These are phyloP conservation scores for Tolypocladium guangdongense DNA, from an alignment of 2,329 filamentous ascomycete species.

Conservation along the genomic window DNA sequence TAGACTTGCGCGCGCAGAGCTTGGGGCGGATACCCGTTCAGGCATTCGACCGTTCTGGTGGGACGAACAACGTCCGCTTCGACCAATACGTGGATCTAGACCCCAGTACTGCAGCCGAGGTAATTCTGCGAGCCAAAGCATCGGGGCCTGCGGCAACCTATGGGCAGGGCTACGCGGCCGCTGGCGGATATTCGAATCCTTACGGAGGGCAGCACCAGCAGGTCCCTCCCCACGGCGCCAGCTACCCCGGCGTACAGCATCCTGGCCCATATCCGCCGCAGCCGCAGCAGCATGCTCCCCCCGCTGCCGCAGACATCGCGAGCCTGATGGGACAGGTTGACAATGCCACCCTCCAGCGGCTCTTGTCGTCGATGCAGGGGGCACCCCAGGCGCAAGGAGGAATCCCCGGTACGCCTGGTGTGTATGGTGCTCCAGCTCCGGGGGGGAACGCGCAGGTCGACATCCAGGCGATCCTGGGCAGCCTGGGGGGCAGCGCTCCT, in stretches of 20 bases:
- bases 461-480: slow-evolving; percentile 35
- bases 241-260: slow-evolving; percentile 14
- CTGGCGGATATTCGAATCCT: slow-evolving; percentile 16
- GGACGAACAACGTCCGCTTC: slow-evolving; percentile 66
- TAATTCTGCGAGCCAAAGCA: slow-evolving; percentile 62
- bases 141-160: slow-evolving; percentile 16
- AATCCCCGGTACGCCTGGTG: slow-evolving; percentile 1
- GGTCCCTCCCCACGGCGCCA: slow-evolving; percentile 4
- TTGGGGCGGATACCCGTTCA: slow-evolving; percentile 69
- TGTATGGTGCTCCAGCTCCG: slow-evolving; percentile 9
- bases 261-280: slow-evolving; percentile 21
- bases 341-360: slow-evolving; percentile 56
- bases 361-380: slow-evolving; percentile 48
- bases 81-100: slow-evolving; percentile 83
- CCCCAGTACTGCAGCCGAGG: slow-evolving; percentile 65
- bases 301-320: slow-evolving; percentile 41
- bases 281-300: slow-evolving; percentile 18
- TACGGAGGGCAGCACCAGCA: slow-evolving; percentile 20
- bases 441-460: slow-evolving; percentile 25
- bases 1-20: slow-evolving; percentile 59
- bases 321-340: slow-evolving; percentile 59
- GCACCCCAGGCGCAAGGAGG: slow-evolving; percentile 8
- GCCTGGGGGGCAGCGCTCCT: slow-evolving; percentile 18
- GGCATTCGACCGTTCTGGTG: slow-evolving; percentile 71
- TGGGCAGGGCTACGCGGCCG: slow-evolving; percentile 16